phyloP scores from a whole-genome alignment of 2,329 filamentous ascomycete genomes.

The Penicillium brasilianum region DNA sequence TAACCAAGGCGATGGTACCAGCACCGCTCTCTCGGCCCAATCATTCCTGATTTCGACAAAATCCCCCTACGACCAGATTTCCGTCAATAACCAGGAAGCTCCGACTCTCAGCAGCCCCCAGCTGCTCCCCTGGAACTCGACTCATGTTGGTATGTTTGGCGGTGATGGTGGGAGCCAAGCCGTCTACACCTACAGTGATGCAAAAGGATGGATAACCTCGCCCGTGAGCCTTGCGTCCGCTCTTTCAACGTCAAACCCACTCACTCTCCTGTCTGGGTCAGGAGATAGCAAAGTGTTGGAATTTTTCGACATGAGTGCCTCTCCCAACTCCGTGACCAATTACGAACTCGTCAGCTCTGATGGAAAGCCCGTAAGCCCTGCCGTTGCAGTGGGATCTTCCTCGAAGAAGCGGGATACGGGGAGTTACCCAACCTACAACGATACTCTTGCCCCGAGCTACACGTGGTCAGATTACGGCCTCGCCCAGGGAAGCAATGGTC shows the following conservation, averaged over 20 bases:
- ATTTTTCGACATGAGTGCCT: constrained; percentile 73
- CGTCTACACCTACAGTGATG: constrained; percentile 72
- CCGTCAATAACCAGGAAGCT: constrained; percentile 62
- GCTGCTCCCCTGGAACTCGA: constrained; percentile 74
- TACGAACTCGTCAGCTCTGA: constrained; percentile 68
- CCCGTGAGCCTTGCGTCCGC: constrained; percentile 67
- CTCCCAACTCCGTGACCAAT: constrained; percentile 76
- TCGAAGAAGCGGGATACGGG: constrained; percentile 49
- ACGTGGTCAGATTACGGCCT: constrained; percentile 73
- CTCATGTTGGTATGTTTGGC: constrained; percentile 74
- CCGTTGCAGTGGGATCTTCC: constrained; percentile 54
- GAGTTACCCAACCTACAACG: constrained; percentile 81
- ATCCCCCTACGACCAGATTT: constrained; percentile 66
- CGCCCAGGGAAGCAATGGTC: constrained; percentile 67
- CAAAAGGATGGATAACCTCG: constrained; percentile 68
- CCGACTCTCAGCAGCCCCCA: constrained; percentile 71
- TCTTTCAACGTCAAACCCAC: constrained; percentile 65
- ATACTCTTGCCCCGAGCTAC: constrained; percentile 68
- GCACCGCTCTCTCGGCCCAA: constrained; percentile 62
- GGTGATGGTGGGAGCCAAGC: constrained; percentile 69
- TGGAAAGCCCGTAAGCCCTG: constrained; percentile 57
- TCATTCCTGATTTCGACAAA: constrained; percentile 75
- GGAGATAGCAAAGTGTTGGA: constrained; percentile 81
- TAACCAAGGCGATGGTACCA: constrained; percentile 67
- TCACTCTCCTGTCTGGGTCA: constrained; percentile 69